phyloP scores from a whole-genome alignment of 2,329 filamentous ascomycete species.

The Fusarium decemcellulare region DNA sequence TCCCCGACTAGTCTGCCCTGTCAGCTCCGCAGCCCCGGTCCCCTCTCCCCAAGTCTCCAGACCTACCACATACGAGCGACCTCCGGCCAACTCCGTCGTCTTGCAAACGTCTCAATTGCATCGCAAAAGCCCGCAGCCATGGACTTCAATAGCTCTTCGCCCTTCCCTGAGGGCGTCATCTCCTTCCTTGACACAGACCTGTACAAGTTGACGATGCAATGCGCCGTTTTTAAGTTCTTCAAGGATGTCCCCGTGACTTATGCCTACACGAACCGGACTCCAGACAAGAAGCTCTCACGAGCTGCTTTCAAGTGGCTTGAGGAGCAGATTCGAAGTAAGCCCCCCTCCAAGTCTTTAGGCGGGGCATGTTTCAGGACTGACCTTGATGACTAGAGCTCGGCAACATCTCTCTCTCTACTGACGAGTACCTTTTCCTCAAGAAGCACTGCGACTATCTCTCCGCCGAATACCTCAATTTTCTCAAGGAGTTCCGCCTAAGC shows the following conservation, averaged over 20 bases:
- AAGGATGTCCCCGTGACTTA: conserved; percentile 87
- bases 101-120: neutral
- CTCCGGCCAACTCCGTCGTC: neutral
- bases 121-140: conserved; percentile 54
- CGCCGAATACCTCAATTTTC: conserved; percentile 82
- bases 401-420: conserved; percentile 82
- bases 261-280: conserved; percentile 94
- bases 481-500: conserved; percentile 84
- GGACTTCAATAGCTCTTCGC: conserved; percentile 77
- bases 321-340: conserved; percentile 83
- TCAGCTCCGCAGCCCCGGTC: conserved; percentile 37
- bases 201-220: conserved; percentile 99
- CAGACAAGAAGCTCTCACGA: conserved; percentile 90
- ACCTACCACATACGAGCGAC: neutral
- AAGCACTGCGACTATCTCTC: conserved; percentile 86
- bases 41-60: neutral
- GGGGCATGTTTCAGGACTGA: conserved; percentile 43
- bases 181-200: conserved; percentile 87
- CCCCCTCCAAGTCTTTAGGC: neutral
- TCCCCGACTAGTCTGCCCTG: conserved; percentile 11
- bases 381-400: conserved; percentile 75
- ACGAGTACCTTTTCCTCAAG: conserved; percentile 86
- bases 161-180: conserved; percentile 81
- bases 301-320: conserved; percentile 88
- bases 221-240: conserved; percentile 93